Base-by-base conservation (phyloP, 1,284 basidiomycete genomes). In the Cutaneotrichosporon sp. region DNA sequence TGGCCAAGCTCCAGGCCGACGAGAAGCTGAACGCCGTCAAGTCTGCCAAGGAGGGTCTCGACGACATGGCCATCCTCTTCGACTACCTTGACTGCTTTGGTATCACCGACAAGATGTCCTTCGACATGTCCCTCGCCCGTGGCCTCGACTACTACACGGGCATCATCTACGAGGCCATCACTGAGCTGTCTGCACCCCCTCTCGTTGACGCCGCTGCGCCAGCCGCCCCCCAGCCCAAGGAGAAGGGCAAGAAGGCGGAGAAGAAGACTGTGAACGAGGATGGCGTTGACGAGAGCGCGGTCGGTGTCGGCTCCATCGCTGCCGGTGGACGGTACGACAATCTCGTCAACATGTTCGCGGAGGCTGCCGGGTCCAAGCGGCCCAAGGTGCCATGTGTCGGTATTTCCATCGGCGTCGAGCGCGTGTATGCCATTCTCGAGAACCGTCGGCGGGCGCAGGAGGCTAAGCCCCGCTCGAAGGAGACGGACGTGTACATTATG, bases 71-170 rank as follows among this genome's bases (percentile, higher is more conserved):
- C 39, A 74, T 89, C 34, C 78, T 97, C 41, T 96, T 97, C 76
- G 82, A 79, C 22, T 88, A 92, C 62, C 82, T 98, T 14, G 80
- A 84, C 37, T 33, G 49, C 37, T 97, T 90, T 75, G 82, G 82
- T 33, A 83, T 93, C 24, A 66, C 86, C n/a, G 82, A 87, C 69
- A 87, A 84, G 77, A 82, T 97, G 68, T 93, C 90, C 8, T 97
- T 99, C 71, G 94, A 98, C 75, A 82, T 98, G 63, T 94, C 90
- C 8, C 83, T 98, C 20, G 96, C 96, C 8, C 85, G 96, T 31
- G 94, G 94, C 22, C 81, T 98, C 32, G 96, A 98, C 75, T 98
- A 98, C 77, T 97, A 99, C 77, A 98, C 94, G 1, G 94, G 96
- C 34, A 85, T 99, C 67, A 98, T 98, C 72, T 97, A 97, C 78